Evolutionary conservation across 2,329 filamentous ascomycete genomes (phyloP).

Genomic region (Sporothrix brunneoviolacea): DNA sequence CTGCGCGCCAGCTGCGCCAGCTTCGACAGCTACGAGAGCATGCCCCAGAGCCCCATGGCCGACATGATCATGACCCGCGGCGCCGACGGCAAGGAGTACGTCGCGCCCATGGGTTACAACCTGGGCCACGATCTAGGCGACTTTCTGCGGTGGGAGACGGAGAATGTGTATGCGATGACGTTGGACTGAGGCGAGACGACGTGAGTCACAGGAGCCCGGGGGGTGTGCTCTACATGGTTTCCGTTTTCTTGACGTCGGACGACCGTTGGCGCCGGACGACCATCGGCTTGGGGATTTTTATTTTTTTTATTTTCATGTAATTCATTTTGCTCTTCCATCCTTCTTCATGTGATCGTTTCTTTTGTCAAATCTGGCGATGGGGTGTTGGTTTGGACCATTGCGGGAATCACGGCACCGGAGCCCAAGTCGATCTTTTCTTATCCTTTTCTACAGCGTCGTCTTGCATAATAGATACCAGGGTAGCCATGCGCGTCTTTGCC

Average conservation of each 20-base stretch:
- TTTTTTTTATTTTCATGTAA: background rate
- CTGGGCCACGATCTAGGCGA: slow-evolving; percentile 52
- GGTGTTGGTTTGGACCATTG: too few species aligned
- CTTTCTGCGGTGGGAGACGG: slow-evolving; percentile 51
- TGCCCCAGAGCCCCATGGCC: slow-evolving; percentile 46
- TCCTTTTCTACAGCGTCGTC: too few species aligned
- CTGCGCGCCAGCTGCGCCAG: slow-evolving; percentile 15
- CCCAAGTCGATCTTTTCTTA: too few species aligned
- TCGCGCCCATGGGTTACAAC: slow-evolving; percentile 55
- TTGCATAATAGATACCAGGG: too few species aligned
- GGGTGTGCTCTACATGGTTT: too few species aligned
- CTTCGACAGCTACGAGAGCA: slow-evolving; percentile 33
- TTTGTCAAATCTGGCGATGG: too few species aligned
- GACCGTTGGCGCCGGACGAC: too few species aligned
- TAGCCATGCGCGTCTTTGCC: too few species aligned
- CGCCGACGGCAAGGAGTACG: slow-evolving; percentile 32
- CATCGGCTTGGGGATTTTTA: too few species aligned
- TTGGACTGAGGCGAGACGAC: background rate
- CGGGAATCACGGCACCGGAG: too few species aligned
- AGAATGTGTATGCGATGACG: slow-evolving; percentile 36
- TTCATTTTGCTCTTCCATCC: background rate
- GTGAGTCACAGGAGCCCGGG: too few species aligned
- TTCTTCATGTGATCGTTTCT: background rate
- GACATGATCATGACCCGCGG: slow-evolving; percentile 37
- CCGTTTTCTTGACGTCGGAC: too few species aligned